Conservation (phyloP, 2,329 filamentous ascomycete species). For the Talaromyces marneffei region DNA sequence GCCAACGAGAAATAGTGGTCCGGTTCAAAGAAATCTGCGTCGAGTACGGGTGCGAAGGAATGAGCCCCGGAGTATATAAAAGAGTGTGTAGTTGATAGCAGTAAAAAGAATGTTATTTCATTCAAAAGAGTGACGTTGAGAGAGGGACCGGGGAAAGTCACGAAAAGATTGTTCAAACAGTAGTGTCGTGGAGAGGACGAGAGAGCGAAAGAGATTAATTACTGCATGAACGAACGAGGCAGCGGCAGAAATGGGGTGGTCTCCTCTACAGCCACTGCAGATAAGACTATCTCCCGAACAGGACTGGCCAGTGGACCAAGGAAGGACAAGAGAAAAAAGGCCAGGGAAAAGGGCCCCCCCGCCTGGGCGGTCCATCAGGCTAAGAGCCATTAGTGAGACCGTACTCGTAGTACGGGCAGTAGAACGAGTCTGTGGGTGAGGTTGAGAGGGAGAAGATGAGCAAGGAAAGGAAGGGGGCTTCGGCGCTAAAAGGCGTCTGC, state of each 20-base stretch:
- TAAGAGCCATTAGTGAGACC: background rate
- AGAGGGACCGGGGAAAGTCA: background rate
- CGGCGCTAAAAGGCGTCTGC: background rate
- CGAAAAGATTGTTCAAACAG: background rate
- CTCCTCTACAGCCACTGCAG: background rate
- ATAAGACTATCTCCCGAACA: conserved; percentile 6
- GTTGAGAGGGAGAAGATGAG: background rate
- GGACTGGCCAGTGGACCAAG: background rate
- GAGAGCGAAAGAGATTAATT: background rate
- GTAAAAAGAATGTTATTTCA: background rate
- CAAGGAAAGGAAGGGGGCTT: conserved; percentile 6
- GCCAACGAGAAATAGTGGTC: background rate
- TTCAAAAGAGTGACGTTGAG: conserved; percentile 8
- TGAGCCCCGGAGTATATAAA: conserved; percentile 1
- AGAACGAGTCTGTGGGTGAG: background rate
- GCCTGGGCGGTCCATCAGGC: background rate
- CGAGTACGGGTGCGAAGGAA: conserved; percentile 5
- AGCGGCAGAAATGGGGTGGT: background rate
- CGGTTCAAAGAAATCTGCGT: background rate
- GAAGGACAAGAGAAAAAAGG: background rate
- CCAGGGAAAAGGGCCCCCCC: background rate
- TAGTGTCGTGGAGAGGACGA: background rate
- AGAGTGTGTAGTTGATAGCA: background rate
- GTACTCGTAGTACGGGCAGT: background rate
- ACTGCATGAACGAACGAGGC: conserved; percentile 1